Conservation (phyloP, 106 monocot genomes). For the Apostasia shenzhenica region DNA sequence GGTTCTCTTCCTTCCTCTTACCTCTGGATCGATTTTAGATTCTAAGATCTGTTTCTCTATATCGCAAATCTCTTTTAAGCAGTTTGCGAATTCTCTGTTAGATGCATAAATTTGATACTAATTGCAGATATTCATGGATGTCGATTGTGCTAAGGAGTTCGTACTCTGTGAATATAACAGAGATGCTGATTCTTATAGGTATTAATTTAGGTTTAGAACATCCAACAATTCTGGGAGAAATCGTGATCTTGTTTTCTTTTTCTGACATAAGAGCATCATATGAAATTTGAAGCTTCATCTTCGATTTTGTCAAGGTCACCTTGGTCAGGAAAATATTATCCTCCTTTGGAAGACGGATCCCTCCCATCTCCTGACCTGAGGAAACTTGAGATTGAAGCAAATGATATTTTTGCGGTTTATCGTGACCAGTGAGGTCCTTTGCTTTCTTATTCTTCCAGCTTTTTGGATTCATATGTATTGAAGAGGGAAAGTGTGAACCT, state of each 20-base stretch:
- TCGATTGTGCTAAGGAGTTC: slow-evolving; percentile 70
- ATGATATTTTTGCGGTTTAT: slow-evolving; percentile 82
- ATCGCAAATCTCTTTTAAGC: not conserved
- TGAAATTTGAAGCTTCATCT: not conserved
- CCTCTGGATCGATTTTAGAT: not conserved
- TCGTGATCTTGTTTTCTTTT: not conserved
- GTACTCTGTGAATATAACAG: slow-evolving; percentile 94
- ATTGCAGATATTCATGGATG: slow-evolving; percentile 55
- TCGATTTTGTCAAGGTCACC: slow-evolving; percentile 59
- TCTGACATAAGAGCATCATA: not conserved
- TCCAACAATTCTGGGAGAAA: not conserved
- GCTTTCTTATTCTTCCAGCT: slow-evolving; percentile 10
- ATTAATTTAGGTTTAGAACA: not conserved
- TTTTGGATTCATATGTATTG: not conserved
- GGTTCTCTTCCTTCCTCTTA: slow-evolving; percentile 20
- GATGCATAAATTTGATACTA: not conserved
- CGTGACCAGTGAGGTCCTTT: slow-evolving; percentile 92
- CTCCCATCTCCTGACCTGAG: slow-evolving; percentile 68
- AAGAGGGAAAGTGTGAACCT: not conserved
- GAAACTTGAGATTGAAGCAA: slow-evolving; percentile 90
- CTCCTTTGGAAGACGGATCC: slow-evolving; percentile 80
- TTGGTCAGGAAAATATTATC: slow-evolving; percentile 88
- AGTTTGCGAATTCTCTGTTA: not conserved
- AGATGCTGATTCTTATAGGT: slow-evolving; percentile 98
- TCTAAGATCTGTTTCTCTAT: not conserved